Evolutionary conservation across 2,329 filamentous ascomycete genomes (phyloP), one percentile per base, ranked within the genome.

Genomic region (Cordyceps farinosa): DNA sequence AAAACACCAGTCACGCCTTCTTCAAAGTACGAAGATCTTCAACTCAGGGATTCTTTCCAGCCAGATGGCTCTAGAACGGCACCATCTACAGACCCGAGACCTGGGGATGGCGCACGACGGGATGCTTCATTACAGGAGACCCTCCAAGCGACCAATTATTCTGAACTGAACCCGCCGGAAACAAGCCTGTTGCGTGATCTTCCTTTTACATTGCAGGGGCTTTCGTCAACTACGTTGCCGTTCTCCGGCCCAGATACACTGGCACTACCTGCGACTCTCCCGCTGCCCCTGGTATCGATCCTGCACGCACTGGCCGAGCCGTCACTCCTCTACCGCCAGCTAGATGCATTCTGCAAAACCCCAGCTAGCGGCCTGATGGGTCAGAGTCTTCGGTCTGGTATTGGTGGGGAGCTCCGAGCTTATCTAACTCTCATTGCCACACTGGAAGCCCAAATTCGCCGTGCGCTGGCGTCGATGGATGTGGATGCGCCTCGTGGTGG

Each of bases 341-440:
- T 99, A 1, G 86, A 92, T 15, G 82, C 84, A 3, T 99, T 97
- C 75, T 89, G 94, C 63, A 90, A 96, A 65, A 89, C 89, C 5
- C 87, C 87, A 1, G 90, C 92, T 56, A 88, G 90, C 38, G 93
- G 94, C 0, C 80, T 99, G n/a, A 84, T 99, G 5, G 91, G 89
- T 9, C 95, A 99, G 76, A 98, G 94, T 75, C 81, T 99, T 63
- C 86, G 93, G 30, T 92, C 94, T 34, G 94, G 95, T 34, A 88
- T 99, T 65, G 87, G 88, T 53, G 84, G 86, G 52, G 94, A 99
- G 75, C 81, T 99, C 45, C 87, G 92, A 53, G 92, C 92, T 4
- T 99, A 99, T 72, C 80, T 99, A 32, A 90, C 90, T 47, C 81
- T 99, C 15, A 91, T 99, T 44, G 94, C 95, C 17, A 96, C 93